Evolutionary conservation across 257 asterid species (phyloP).

Genomic region (Agastache rugosa): DNA sequence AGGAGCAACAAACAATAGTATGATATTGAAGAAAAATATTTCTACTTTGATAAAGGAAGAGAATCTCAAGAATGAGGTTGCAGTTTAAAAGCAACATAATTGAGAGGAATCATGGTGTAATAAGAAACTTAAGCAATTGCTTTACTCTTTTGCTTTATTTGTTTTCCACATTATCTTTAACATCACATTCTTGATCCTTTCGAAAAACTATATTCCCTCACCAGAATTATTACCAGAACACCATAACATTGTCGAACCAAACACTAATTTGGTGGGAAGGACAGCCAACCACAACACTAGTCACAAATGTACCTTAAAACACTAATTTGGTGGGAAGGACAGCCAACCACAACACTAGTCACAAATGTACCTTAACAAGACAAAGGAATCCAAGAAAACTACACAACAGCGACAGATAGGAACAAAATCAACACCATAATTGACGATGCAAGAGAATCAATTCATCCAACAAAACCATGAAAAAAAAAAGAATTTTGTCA

Average conservation of each 20-base stretch:
- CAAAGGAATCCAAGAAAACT: constrained; percentile 21
- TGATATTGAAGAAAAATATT: constrained; percentile 23
- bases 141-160: constrained; percentile 51
- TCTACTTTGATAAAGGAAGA: constrained; percentile 44
- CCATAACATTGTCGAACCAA: constrained; percentile 33
- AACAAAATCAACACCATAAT: constrained; percentile 1
- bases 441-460: neutral
- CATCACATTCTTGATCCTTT: constrained; percentile 44
- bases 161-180: constrained; percentile 37
- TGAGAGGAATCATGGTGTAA: constrained; percentile 43
- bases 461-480: neutral
- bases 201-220: constrained; percentile 43
- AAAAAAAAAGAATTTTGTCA: neutral
- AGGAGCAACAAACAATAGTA: constrained; percentile 8
- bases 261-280: constrained; percentile 22
- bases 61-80: constrained; percentile 49
- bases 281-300: constrained; percentile 17
- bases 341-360: constrained; percentile 20
- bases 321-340: constrained; percentile 20
- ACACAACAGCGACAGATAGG: neutral
- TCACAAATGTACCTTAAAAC: constrained; percentile 20
- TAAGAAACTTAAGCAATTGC: constrained; percentile 38
- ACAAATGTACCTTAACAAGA: constrained; percentile 20
- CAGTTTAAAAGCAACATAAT: constrained; percentile 38
- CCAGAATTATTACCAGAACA: constrained; percentile 43